Conservation (phyloP, 2,329 filamentous ascomycete species). For the Colletotrichum tropicale region DNA sequence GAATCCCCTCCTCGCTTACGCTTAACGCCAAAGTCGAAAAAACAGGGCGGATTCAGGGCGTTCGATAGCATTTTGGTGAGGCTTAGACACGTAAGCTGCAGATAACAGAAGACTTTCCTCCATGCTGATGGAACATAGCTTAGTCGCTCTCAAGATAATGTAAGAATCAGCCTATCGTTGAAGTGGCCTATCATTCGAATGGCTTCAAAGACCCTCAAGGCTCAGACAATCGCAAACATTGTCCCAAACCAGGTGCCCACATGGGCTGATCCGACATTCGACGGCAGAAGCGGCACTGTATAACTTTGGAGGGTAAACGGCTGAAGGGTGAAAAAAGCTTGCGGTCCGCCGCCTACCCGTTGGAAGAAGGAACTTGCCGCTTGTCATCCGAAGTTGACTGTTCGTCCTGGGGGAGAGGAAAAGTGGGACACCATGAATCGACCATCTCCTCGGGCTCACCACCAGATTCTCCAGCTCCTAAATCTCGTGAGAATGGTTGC, state of each 20-base stretch:
- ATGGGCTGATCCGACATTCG: not conserved
- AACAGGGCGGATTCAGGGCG: not conserved
- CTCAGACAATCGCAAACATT: not conserved
- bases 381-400: not conserved
- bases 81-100: not conserved
- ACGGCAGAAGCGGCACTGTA: not conserved
- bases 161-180: not conserved
- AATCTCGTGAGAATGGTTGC: not conserved
- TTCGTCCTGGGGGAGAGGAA: not conserved
- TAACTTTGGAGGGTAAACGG: not conserved
- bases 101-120: no score
- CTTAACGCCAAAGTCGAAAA: not conserved
- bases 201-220: not conserved
- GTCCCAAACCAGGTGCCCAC: not conserved
- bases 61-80: not conserved
- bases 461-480: not conserved
- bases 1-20: not conserved
- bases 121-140: not conserved
- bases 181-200: not conserved
- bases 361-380: not conserved
- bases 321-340: not conserved
- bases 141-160: not conserved
- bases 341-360: not conserved
- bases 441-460: not conserved
- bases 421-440: not conserved